Base-by-base conservation (phyloP, 352 stramenopile species). In the Stramenopiles sp. region DNA sequence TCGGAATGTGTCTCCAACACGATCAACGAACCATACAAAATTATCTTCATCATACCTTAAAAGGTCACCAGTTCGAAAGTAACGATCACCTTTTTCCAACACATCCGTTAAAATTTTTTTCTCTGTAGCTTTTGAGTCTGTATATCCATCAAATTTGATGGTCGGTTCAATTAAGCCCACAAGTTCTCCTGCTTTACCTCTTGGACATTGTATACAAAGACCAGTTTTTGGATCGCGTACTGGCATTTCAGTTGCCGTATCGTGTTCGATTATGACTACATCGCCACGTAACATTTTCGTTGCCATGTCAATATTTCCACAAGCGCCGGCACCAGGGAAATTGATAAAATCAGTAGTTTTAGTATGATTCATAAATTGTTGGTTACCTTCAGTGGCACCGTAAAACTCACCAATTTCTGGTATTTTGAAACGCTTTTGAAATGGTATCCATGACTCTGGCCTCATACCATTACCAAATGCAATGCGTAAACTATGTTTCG, bases 1-100 rank as follows among this genome's bases (percentile, higher is more conserved):
- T 20, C 92, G 87, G 81, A 95, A 97, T 23, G 91, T 97, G 79
- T 97, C 92, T 30, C 92, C 92, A 20, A 96, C 87, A 23, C 92
- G 88, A 78, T 97, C 92, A 0, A 93, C 84, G 76, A 94, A 97
- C 81, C 93, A 92, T 85, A 90, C 92, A 82, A 86, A 90, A 0
- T 86, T 84, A 1, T 85, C 80, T 31, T 83, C 79, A 79, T 96
- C 90, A 73, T 88, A 84, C 43, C 86, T 86, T 63, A 97, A 90
- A 23, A 97, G 81, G 79, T 97, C 91, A 6, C 92, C 92, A 4
- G 89, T 94, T 53, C 90, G 88, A 80, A 96, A 95, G 83, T 94
- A 97, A 79, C 81, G 81, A 84, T 97, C 92, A 1, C 90, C 63
- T 88, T 13, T 86, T 80, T 82, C 82, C 73, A 96, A 93, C 74